Base-by-base conservation (phyloP, 768 basidiomycete genomes). In the Boletus huronensis region DNA sequence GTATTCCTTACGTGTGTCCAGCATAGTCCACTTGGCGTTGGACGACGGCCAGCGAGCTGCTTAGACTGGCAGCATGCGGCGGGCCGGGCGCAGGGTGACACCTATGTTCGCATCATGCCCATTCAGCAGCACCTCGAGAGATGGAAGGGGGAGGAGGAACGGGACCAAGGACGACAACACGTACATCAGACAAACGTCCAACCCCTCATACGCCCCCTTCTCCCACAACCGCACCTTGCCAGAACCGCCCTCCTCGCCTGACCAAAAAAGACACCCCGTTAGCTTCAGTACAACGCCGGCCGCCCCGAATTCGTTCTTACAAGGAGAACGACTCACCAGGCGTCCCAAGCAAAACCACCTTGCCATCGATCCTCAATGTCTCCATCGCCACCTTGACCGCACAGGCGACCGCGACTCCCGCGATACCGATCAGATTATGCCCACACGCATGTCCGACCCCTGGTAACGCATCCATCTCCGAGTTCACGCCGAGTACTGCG, bases 31-130 rank as follows among this genome's bases (percentile, higher is more conserved):
- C 82, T 4, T 71, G 64, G 9, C 87, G 60, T 8, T 79, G 71
- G 52, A 84, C 73, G 16, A 90, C 55, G 3, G 90, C 88, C 14
- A 92, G 77, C 53, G 80, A 84, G 56, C 83, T 74, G 40, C 77
- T 80, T 32, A 91, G 70, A 55, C 82, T 86, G 34, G 85, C 80
- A 6, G 81, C 83, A 6, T 79, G 74, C 8, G 81, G 76, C 0
- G 87, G 87, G 2, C 90, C 90, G 10, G 89, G 85, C 35, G 84
- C 87, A 34, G 90, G 88, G 59, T 90, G 90, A 57, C 85, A 91
- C 87, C 88, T 89, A 36, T 1, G 11, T 36, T 13, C 21, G n/a
- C n/a, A 16, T 41, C 25, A 43, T 5, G 8, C 3, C 28, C 8
- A 29, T 50, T 46, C 41, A 46, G 34, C 11, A 29, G 10, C 29